A percentile compares a stretch with the other conserved stretches of the same genome.
Conservation (phyloP, 345 rosid genomes). For the Acer yangbiense region DNA sequence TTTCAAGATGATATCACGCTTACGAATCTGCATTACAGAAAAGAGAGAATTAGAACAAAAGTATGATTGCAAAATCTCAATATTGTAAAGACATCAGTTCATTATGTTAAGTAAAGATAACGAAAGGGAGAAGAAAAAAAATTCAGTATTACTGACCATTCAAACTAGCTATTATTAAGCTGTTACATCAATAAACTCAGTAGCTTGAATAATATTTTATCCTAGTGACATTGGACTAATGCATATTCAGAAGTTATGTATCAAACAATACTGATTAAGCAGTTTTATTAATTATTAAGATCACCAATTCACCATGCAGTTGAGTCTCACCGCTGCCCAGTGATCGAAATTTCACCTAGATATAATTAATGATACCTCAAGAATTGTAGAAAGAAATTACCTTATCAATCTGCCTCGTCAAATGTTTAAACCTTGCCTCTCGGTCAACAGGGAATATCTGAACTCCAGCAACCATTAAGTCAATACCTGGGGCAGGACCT, state of each 20-base stretch:
- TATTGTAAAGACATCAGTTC: not conserved
- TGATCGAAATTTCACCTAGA: not conserved
- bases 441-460: constrained; percentile 81
- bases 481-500: constrained; percentile 82
- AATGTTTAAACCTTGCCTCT: constrained; percentile 55
- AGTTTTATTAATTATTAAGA: too few relatives aligned
- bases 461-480: constrained; percentile 80
- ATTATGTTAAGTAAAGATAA: not conserved
- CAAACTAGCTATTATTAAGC: not conserved
- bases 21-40: constrained; percentile 62
- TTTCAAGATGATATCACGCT: constrained; percentile 72
- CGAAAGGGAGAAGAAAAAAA: not conserved
- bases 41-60: constrained; percentile 13
- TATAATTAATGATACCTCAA: constrained; percentile 8
- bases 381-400: constrained; percentile 36
- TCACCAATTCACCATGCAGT: too few relatives aligned
- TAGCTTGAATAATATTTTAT: too few relatives aligned
- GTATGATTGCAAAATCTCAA: not conserved
- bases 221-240: too few relatives aligned
- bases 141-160: not conserved
- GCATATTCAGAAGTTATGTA: too few relatives aligned
- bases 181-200: too few relatives aligned
- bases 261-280: too few relatives aligned
- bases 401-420: constrained; percentile 70
- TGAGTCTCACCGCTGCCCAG: too few relatives aligned